These are phyloP conservation scores for Fusarium sambucinum DNA, from an alignment of 2,329 filamentous ascomycete genomes.

Conservation along the genomic window DNA sequence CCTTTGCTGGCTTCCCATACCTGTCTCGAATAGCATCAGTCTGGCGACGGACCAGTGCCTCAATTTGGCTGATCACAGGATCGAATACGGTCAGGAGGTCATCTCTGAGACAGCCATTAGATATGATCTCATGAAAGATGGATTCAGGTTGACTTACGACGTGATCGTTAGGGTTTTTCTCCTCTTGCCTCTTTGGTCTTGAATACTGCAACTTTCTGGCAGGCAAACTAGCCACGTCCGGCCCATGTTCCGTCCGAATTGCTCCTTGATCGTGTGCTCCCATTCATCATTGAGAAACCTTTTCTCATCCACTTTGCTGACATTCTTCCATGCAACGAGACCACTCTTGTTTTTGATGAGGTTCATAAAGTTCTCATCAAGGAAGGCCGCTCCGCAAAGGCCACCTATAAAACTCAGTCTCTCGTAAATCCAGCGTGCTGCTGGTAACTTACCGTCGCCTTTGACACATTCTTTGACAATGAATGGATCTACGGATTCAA, in stretches of 20 bases:
- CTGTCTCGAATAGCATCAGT: conserved; percentile 32
- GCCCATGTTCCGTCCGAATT: conserved; percentile 39
- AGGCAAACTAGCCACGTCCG: conserved; percentile 34
- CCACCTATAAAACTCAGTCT: conserved; percentile 46
- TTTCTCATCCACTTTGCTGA: not conserved
- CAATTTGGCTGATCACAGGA: conserved; percentile 39
- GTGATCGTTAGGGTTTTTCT: no score
- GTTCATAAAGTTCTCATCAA: conserved; percentile 54
- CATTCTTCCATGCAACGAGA: not conserved
- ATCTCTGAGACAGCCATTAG: no score
- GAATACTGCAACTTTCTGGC: no score
- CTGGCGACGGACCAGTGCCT: conserved; percentile 46
- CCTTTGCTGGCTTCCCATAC: conserved; percentile 44
- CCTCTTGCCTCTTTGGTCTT: no score
- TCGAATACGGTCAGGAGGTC: conserved; percentile 46
- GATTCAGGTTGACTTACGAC: no score
- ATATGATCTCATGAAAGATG: no score
- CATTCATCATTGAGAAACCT: conserved; percentile 45
- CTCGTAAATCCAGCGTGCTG: no score
- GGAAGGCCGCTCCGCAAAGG: conserved; percentile 56
- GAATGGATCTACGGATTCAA: conserved; percentile 43
- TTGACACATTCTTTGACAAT: conserved; percentile 53
- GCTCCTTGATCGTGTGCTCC: conserved; percentile 50
- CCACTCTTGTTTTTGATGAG: conserved; percentile 48
- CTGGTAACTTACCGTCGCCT: conserved; percentile 51